A percentile compares a stretch with the other conserved stretches of the same genome.
Conservation (phyloP, 139 green algal genomes). For the Chlorella sp. region DNA sequence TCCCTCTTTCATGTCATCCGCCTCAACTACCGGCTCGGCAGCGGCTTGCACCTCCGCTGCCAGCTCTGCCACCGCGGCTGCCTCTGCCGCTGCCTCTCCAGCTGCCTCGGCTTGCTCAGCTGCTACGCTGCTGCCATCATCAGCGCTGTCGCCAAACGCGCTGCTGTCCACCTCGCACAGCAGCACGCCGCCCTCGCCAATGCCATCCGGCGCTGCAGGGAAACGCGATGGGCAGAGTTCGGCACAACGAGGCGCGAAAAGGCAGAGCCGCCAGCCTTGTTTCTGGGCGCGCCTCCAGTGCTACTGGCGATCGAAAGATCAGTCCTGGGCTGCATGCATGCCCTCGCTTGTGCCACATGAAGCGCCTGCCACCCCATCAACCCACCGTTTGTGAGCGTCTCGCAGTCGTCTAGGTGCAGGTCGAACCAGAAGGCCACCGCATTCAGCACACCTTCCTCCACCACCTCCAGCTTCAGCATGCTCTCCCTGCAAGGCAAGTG, state of each 20-base stretch:
- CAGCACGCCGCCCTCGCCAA: slow-evolving; percentile 21
- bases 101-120: not conserved
- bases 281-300: no score
- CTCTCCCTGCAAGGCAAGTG: slow-evolving; percentile 45
- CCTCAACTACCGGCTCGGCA: not conserved
- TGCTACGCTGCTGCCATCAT: not conserved
- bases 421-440: slow-evolving; percentile 86
- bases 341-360: no score
- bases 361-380: no score
- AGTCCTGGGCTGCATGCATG: not conserved
- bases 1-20: not conserved
- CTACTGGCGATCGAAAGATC: no score
- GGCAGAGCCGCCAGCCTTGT: no score
- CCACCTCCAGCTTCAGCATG: slow-evolving; percentile 65
- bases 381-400: slow-evolving; percentile 62
- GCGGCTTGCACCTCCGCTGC: not conserved
- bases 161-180: not conserved
- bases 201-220: slow-evolving; percentile 26
- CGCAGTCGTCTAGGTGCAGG: slow-evolving; percentile 75
- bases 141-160: not conserved
- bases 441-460: slow-evolving; percentile 68
- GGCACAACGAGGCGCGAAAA: no score
- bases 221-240: not conserved
- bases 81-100: not conserved
- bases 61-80: no score